Evolutionary conservation across 2,329 filamentous ascomycete species (phyloP).

Genomic region (Diaporthe sp.): DNA sequence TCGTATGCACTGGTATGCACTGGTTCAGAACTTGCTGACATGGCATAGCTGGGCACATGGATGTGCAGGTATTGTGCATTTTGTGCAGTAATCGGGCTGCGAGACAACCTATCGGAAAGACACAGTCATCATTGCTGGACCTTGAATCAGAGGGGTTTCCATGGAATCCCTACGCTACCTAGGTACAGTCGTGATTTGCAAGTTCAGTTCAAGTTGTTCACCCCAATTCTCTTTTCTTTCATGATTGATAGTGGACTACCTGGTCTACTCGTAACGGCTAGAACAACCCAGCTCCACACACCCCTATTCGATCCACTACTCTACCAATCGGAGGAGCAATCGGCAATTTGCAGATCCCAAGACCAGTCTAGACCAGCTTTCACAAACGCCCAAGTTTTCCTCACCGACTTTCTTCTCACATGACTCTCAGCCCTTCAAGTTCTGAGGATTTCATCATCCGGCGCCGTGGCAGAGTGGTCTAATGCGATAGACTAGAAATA

Average conservation of each 20-base stretch:
- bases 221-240: background rate
- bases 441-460: background rate
- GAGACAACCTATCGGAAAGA: too few relatives aligned
- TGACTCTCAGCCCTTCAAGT: background rate
- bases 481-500: conserved; percentile 25
- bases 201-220: background rate
- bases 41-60: background rate
- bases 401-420: background rate
- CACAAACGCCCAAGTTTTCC: background rate
- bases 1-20: background rate
- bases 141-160: background rate
- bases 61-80: background rate
- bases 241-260: background rate
- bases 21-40: background rate
- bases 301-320: background rate
- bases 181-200: background rate
- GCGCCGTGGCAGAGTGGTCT: conserved; percentile 27
- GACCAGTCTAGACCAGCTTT: background rate
- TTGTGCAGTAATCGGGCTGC: background rate
- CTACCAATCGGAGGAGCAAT: background rate
- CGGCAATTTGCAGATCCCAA: background rate
- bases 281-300: background rate
- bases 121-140: background rate
- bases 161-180: background rate
- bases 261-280: background rate